phyloP scores from a whole-genome alignment of 78 protist genomes.

The Dictyostelium capitatum region DNA sequence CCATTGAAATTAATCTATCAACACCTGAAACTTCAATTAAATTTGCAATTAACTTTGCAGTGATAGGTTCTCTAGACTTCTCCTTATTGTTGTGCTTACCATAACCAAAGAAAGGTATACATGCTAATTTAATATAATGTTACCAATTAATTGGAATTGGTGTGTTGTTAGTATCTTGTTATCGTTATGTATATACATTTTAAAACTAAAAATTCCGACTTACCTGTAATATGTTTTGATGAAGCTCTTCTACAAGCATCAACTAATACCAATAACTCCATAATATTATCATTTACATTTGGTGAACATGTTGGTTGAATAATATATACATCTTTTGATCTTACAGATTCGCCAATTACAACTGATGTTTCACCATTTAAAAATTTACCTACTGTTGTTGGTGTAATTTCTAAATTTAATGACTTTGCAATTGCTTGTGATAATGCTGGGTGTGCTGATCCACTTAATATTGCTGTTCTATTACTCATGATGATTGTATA shows the following conservation, averaged over 20 bases:
- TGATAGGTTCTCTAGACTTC: conserved; percentile 89
- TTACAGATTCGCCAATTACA: conserved; percentile 38
- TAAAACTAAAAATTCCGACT: neutral
- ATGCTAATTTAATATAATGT: conserved; percentile 81
- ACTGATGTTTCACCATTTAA: conserved; percentile 84
- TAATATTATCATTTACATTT: conserved; percentile 83
- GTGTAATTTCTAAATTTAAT: conserved; percentile 71
- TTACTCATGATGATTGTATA: neutral
- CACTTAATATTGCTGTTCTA: neutral
- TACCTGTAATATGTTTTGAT: conserved; percentile 85
- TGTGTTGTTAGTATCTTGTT: too few species aligned
- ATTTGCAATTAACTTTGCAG: conserved; percentile 90
- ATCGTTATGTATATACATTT: too few species aligned
- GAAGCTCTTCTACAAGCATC: conserved; percentile 90
- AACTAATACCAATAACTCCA: conserved; percentile 91
- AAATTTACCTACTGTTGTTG: conserved; percentile 54
- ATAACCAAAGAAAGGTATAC: conserved; percentile 90
- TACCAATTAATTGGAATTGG: too few species aligned
- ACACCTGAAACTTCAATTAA: conserved; percentile 89
- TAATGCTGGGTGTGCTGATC: conserved; percentile 82
- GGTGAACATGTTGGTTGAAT: conserved; percentile 89
- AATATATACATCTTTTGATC: conserved; percentile 86
- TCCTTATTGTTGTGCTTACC: conserved; percentile 82
- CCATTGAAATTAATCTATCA: conserved; percentile 92
- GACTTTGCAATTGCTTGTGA: conserved; percentile 67